Evolutionary conservation across 345 rosid genomes (phyloP).

Genomic region (Aethionema arabicum): DNA sequence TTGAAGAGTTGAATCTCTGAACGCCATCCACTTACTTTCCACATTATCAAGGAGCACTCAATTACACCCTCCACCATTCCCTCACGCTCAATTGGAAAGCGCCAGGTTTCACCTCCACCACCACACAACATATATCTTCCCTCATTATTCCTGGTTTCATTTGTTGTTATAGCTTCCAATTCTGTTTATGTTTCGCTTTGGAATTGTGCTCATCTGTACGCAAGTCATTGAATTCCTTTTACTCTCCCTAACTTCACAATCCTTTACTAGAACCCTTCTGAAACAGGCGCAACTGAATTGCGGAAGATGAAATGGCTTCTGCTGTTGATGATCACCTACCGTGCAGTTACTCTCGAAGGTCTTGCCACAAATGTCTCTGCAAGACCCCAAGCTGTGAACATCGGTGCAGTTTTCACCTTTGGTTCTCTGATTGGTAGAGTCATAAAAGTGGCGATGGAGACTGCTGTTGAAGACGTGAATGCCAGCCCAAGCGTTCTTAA

Average conservation of each 20-base stretch:
- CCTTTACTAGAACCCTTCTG: not conserved
- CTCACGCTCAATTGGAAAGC: slow-evolving; percentile 23
- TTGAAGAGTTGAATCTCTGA: slow-evolving; percentile 18
- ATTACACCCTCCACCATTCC: slow-evolving; percentile 20
- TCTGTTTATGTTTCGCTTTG: slow-evolving; percentile 4
- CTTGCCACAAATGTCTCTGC: slow-evolving; percentile 28
- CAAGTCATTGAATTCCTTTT: not conserved
- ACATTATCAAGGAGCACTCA: slow-evolving; percentile 23
- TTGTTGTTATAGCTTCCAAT: not conserved
- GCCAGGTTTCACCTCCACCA: not conserved
- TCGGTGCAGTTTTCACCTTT: slow-evolving; percentile 66
- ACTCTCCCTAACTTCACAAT: not conserved
- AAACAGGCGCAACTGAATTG: slow-evolving; percentile 21
- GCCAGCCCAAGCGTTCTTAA: slow-evolving; percentile 58
- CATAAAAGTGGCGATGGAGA: slow-evolving; percentile 62
- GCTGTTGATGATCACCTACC: slow-evolving; percentile 33
- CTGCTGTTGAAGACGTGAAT: slow-evolving; percentile 74
- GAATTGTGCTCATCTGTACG: slow-evolving; percentile 8
- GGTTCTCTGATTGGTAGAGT: slow-evolving; percentile 57
- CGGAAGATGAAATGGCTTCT: slow-evolving; percentile 39
- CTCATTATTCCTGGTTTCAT: not conserved
- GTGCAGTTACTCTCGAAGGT: slow-evolving; percentile 29
- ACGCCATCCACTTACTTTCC: slow-evolving; percentile 21
- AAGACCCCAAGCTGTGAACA: slow-evolving; percentile 52
- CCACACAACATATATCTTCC: slow-evolving; percentile 4